Evolutionary conservation across 139 green algal species (phyloP).

Genomic region (Edaphochlamys debaryana): DNA sequence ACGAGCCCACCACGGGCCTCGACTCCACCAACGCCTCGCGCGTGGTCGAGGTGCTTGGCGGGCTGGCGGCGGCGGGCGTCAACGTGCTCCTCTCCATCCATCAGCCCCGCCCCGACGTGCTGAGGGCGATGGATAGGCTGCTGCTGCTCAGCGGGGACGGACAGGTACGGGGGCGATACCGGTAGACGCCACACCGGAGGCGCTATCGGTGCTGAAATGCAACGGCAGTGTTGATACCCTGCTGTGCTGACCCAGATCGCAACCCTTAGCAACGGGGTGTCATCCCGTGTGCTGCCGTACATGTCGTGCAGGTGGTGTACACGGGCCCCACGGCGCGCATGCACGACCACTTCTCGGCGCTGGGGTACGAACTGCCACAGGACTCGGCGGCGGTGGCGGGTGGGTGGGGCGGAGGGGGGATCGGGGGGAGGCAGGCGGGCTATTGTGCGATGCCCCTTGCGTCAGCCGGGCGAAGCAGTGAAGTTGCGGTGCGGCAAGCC

Average conservation of each 20-base stretch:
- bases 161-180: conserved; percentile 43
- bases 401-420: conserved; percentile 1
- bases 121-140: conserved; percentile 67
- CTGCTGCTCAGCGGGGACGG: conserved; percentile 65
- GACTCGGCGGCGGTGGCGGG: conserved; percentile 60
- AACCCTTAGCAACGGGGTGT: too few species aligned
- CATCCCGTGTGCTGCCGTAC: too few species aligned
- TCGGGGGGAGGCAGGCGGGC: neutral
- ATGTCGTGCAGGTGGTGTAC: conserved; percentile 70
- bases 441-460: too few species aligned
- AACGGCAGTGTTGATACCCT: neutral
- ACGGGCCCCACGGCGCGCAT: conserved; percentile 54
- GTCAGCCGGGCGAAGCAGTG: too few species aligned
- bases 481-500: too few species aligned
- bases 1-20: conserved; percentile 85
- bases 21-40: conserved; percentile 73
- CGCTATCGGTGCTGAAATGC: neutral
- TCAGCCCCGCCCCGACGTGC: conserved; percentile 76
- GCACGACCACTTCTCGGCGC: conserved; percentile 50
- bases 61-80: conserved; percentile 56
- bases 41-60: conserved; percentile 75
- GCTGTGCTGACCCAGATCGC: neutral
- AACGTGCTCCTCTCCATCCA: conserved; percentile 75
- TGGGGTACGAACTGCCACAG: conserved; percentile 50
- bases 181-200: too few species aligned